Base-by-base conservation (phyloP, 306 rosid genomes). In the Alnus glutinosa region DNA sequence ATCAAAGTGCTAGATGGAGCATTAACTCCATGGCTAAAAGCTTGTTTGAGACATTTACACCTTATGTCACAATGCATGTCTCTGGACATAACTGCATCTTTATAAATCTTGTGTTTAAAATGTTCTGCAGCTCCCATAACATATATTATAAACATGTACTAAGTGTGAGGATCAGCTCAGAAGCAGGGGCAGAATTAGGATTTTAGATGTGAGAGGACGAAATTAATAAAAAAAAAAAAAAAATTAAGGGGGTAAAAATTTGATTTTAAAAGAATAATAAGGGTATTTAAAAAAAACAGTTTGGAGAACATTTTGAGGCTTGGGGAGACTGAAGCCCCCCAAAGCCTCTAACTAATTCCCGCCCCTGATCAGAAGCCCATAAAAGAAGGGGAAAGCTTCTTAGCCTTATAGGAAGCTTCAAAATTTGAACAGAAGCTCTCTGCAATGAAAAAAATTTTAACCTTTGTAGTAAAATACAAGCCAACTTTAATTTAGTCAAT, bases 61-160 rank as follows among this genome's bases (percentile, higher is more conserved):
- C 68, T 16, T 8, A 44, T 7, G 49, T 4, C 57, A 44, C 5
- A 14, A 36, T 46, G 4, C 1, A 47, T 2, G 37, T 23, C 66
- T 32, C 70, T 32, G 19, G 9, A 63, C 42, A 63, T 14, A 4
- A 32, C 10, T 59, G 32, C 39, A 19, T 32, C 70, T 63, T 63
- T 63, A 32, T 14, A 44, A 11, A 63, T 11, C 34, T 16, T 58
- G 77, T 0, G 44, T 32, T 54, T 63, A 44, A 44, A 68, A 76
- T 50, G 49, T 44, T 66, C 48, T 5, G 7, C 30, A 50, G 10
- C 63, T 82, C 62, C 18, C 70, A 74, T n/a, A 73, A 11, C 39
- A 67, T 55, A 46, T 23, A 19, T 58, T 57, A 19, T 12, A 58
- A 23, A 19, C 64, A n/a, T 9, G 36, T 58, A 23, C 28, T 5